Base-by-base conservation (phyloP, 352 stramenopile species). In the Globisporangium heterothallicum region DNA sequence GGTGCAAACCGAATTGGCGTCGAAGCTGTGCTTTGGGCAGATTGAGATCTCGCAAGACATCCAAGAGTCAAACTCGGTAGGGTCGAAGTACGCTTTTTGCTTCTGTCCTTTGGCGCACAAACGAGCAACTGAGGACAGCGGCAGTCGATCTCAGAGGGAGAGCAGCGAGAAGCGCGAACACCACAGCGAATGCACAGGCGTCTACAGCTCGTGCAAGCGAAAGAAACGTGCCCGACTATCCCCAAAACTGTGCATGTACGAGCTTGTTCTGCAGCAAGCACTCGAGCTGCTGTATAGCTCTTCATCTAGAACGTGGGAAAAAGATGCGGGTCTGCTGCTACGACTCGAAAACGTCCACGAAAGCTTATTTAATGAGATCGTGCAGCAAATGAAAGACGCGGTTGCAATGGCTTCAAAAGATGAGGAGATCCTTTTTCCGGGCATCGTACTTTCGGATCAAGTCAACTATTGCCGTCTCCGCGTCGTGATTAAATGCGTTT, bases 321-420 rank as follows among this genome's bases (percentile, higher is more conserved):
- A 64, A 41, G 68, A 84, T 26, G 67, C 78, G 24, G 66, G 63
- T 6, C 52, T 79, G 19, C 42, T 85, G n/a, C 58, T 85, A 26
- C 64, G 70, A 3, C 65, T 83, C 24, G 62, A 82, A 48, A 67
- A 70, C 10, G 32, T 87, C 4, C 65, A 84, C 42, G 67, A 64
- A 1, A 56, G 65, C 12, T 27, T 86, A 36, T 67, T 66, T 34
- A 58, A 64, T 18, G 67, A 78, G n/a, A 56, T 76, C 16, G 53
- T 67, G 16, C 29, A 45, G 42, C 57, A 54, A 32, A 44, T 55
- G 10, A 49, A 53, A 34, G 53, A 60, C 22, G 54, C 51, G 2
- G 18, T 32, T 25, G 41, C 47, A 1, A 48, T 44, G 13, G 26
- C 6, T 3, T 29, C 45, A 24, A 32, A 44, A 18, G 45, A 40